Evolutionary conservation across 2,329 filamentous ascomycete genomes (phyloP), one percentile per base, ranked within the genome.

Genomic region (Diaporthe sp.): DNA sequence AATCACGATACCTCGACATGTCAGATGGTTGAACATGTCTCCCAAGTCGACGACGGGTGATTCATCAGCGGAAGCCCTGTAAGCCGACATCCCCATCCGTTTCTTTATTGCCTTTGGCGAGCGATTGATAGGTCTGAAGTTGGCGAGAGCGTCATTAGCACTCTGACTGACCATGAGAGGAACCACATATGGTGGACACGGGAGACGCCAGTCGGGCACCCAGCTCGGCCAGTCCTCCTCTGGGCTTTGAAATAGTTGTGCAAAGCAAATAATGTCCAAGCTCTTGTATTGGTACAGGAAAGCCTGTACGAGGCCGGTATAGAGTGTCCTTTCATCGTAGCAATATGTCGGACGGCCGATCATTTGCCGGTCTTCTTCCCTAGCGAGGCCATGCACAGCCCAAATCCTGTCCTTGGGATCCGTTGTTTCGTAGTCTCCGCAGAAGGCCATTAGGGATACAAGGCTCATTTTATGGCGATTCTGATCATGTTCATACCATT

Each of bases 151-250:
- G 4, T 72, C 73, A 12, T 68, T 72, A 1, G 73, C 22, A 25
- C 73, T 74, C 32, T 74, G 73, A 37, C 69, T 72, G 22, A 72
- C 70, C 72, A 74, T 74, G 2, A 72, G 59, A 50, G 73, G 69
- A 10, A 74, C 73, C 25, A 72, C 69, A 25, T 42, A 56, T 15
- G 73, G 73, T 4, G 47, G 69, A 4, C 44, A 44, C 9, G 37
- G 32, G 17, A 68, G 59, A 27, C 59, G 73, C 73, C 73, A 74
- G 42, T 74, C 69, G 7, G 69, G 73, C 9, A 72, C 27, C 73
- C 73, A 74, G 15, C 65, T 66, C 13, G 73, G 73, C 73, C 69
- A 74, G 51, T 25, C 69, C 1, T 44, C 30, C 2, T 72, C 42
- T 4, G 1, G 8, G 53, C 22, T 47, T n/a, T 37, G 73, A 19